These are phyloP conservation scores for Sphaerulina musiva DNA, from an alignment of 2,329 filamentous ascomycete species.

Conservation along the genomic window DNA sequence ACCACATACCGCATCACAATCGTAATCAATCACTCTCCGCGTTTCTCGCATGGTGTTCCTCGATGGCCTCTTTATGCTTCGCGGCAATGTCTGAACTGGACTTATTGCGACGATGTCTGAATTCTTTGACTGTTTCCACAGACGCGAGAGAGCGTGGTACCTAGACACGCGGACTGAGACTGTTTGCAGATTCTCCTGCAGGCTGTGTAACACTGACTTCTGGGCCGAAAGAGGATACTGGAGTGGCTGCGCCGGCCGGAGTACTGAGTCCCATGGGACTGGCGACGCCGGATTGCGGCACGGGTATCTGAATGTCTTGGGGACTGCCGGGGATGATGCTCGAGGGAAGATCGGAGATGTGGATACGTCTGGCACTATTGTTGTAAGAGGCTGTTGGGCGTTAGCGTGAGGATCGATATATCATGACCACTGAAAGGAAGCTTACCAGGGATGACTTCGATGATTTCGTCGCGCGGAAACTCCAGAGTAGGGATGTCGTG, in stretches of 20 bases:
- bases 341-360: constrained; percentile 63
- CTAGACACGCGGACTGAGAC: constrained; percentile 3
- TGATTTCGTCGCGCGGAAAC: constrained; percentile 94
- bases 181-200: constrained; percentile 1
- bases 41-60: background rate
- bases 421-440: background rate
- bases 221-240: constrained; percentile 8
- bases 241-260: constrained; percentile 12
- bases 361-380: constrained; percentile 86
- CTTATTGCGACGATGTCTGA: background rate
- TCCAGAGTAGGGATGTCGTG: constrained; percentile 87
- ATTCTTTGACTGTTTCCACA: constrained; percentile 1
- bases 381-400: constrained; percentile 69
- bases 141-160: constrained; percentile 1
- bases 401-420: background rate
- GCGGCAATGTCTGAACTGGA: constrained; percentile 1
- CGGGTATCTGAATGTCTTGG: constrained; percentile 72
- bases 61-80: background rate
- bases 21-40: background rate
- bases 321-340: constrained; percentile 69
- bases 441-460: constrained; percentile 81
- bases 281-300: constrained; percentile 46
- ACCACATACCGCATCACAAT: background rate
- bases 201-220: constrained; percentile 1
- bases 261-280: constrained; percentile 37